These are phyloP conservation scores for Diphasiastrum complanatum DNA, from an alignment of 83 land plant species.

Conservation along the genomic window DNA sequence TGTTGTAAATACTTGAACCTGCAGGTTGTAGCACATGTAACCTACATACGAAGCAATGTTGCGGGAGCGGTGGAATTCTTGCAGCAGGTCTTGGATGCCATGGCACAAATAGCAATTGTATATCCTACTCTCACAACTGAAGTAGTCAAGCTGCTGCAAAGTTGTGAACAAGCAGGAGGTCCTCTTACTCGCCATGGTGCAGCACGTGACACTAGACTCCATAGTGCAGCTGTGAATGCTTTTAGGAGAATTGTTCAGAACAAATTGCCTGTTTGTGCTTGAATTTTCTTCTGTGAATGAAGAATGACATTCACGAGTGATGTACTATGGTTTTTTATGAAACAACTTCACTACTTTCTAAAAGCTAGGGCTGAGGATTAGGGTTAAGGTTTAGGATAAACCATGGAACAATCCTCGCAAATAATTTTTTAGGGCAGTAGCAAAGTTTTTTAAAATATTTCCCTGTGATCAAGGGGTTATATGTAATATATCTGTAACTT, in stretches of 20 bases:
- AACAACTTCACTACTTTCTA: too few relatives aligned
- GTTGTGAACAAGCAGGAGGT: conserved; percentile 23
- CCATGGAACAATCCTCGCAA: too few relatives aligned
- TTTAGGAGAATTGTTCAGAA: conserved; percentile 24
- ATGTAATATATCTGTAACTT: too few relatives aligned
- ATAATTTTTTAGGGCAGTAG: too few relatives aligned
- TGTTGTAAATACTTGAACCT: not conserved
- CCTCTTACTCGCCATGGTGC: conserved; percentile 21
- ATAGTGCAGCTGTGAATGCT: conserved; percentile 29
- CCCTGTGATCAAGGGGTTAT: too few relatives aligned
- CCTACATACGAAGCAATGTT: conserved; percentile 26
- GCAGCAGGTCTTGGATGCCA: conserved; percentile 19
- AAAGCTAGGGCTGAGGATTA: too few relatives aligned
- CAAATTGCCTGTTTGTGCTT: too few relatives aligned
- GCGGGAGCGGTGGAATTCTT: conserved; percentile 15
- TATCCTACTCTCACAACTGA: conserved; percentile 24
- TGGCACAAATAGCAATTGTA: conserved; percentile 27
- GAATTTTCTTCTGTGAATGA: too few relatives aligned
- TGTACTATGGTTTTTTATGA: too few relatives aligned
- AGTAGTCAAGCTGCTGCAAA: conserved; percentile 28
- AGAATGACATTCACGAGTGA: too few relatives aligned
- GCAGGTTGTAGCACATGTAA: conserved; percentile 34
- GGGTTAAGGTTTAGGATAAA: too few relatives aligned
- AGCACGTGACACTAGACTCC: conserved; percentile 19
- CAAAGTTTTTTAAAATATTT: too few relatives aligned